Base-by-base conservation (phyloP, 2,329 filamentous ascomycete genomes). In the Emmonsiellopsis sp. region DNA sequence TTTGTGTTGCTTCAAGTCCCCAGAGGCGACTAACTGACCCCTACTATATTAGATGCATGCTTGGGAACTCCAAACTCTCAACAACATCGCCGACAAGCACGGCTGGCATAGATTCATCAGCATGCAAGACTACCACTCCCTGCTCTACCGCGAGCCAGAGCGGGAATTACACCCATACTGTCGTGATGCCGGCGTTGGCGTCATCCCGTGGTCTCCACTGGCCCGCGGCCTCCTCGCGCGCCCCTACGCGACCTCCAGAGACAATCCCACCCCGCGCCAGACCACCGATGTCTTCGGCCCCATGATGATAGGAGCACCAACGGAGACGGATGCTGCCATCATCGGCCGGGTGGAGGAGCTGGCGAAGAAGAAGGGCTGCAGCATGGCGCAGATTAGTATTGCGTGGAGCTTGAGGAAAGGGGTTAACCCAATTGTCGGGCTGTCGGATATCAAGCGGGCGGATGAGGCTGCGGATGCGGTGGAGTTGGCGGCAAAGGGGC, bases 381-480 rank as follows among this genome's bases (percentile, higher is more conserved):
- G 75, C 57, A 86, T 87, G 77, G 78, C 80, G 44, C 78, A 84
- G 53, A 78, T 87, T 17, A 77, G 81, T 1, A 73, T 84, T 52
- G 82, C 82, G 2, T 87, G 84, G 84, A 75, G 77, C 53, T 69
- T 80, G 58, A 73, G 75, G 57, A 71, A 76, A 44, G 75, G 77
- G 5, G 67, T 74, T 27, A 79, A 74, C 58, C 82, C 82, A 1
- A 85, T 86, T 55, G 71, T 85, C 51, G 83, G 84, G 0, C 71
- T 86, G 58, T 78, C 74, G 57, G 84, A 74, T 51, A 70, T 77
- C 34, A 72, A 75, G 54, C 71, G 83, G n/a, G 77, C 87, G 43
- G 78, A 84, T 37, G 81, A 86, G 69, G 80, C 81, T 1, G 71
- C 83, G n/a, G 68, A 27, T 27, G 3, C 21, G 21, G 21, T 27